phyloP scores from a whole-genome alignment of 352 stramenopile genomes.

The Phytophthora pinifolia region DNA sequence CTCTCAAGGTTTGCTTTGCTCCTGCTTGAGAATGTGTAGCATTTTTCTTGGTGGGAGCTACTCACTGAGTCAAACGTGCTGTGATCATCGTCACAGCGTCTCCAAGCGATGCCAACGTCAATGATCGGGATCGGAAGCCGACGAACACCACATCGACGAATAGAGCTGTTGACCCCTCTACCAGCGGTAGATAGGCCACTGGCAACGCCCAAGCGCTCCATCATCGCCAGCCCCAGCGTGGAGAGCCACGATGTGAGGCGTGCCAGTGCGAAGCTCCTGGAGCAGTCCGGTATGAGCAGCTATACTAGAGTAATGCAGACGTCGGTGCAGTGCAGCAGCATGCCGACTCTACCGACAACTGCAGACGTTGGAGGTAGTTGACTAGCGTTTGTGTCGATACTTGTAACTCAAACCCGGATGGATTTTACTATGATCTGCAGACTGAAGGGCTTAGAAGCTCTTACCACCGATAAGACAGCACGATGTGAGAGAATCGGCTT shows the following conservation, averaged over 20 bases:
- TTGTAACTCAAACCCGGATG: background rate
- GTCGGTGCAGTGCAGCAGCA: slow-evolving; percentile 15
- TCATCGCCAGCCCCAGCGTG: slow-evolving; percentile 17
- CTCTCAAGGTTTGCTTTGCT: slow-evolving; percentile 34
- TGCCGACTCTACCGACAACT: slow-evolving; percentile 12
- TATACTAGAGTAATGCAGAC: slow-evolving; percentile 11
- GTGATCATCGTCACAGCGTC: slow-evolving; percentile 7
- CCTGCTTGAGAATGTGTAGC: background rate
- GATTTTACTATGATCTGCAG: too few species aligned
- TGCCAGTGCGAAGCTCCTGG: slow-evolving; percentile 19
- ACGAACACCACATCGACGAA: slow-evolving; percentile 14
- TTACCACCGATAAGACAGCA: too few species aligned
- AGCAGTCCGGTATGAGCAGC: slow-evolving; percentile 27
- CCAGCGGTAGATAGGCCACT: slow-evolving; percentile 5
- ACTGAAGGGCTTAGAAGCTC: too few species aligned
- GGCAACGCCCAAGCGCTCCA: slow-evolving; percentile 7
- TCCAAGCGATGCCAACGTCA: slow-evolving; percentile 21
- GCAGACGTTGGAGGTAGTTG: background rate
- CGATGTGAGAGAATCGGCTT: too few species aligned
- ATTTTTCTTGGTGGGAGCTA: background rate
- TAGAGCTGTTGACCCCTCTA: slow-evolving; percentile 22
- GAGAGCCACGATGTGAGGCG: slow-evolving; percentile 17
- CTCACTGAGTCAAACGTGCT: background rate
- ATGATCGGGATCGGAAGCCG: slow-evolving; percentile 17
- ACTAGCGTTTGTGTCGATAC: background rate